Evolutionary conservation across 2,329 filamentous ascomycete species (phyloP).

Genomic region (Cercospora berteroae): DNA sequence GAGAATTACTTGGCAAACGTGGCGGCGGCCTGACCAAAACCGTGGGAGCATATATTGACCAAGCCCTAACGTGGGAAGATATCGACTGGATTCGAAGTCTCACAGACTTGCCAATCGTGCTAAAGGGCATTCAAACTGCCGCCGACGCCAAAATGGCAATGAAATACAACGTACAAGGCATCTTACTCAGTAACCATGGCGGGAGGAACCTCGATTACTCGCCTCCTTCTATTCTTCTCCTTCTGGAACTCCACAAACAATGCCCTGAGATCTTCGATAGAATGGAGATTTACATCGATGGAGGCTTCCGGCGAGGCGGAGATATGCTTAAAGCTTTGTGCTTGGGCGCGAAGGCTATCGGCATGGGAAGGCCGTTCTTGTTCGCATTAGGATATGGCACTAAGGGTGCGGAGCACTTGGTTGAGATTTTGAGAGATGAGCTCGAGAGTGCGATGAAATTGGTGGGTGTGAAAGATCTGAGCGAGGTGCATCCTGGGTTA

Average conservation of each 20-base stretch:
- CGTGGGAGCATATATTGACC: conserved; percentile 57
- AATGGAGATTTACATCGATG: conserved; percentile 60
- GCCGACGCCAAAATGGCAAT: conserved; percentile 44
- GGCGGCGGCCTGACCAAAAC: conserved; percentile 52
- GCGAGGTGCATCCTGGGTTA: conserved; percentile 59
- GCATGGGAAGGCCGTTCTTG: conserved; percentile 60
- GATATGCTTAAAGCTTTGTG: conserved; percentile 67
- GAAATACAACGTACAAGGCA: conserved; percentile 44
- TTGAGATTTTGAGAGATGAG: conserved; percentile 51
- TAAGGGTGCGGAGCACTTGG: conserved; percentile 46
- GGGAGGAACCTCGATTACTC: conserved; percentile 39
- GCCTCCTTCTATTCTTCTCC: conserved; percentile 54
- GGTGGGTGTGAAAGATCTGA: conserved; percentile 58
- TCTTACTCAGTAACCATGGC: conserved; percentile 49
- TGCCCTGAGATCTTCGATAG: conserved; percentile 48
- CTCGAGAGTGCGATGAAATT: conserved; percentile 63
- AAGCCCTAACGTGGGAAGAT: conserved; percentile 52
- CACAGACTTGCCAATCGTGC: conserved; percentile 29
- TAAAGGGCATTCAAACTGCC: conserved; percentile 43
- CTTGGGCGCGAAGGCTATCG: conserved; percentile 61
- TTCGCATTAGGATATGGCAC: conserved; percentile 60
- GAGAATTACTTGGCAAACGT: conserved; percentile 49
- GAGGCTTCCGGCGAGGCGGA: conserved; percentile 61
- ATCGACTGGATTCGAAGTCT: conserved; percentile 40
- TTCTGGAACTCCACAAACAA: conserved; percentile 61